Percentiles rank a stretch among this genome's conserved stretches.
phyloP scores from a whole-genome alignment of 164 flowering plant genomes.

The Houttuynia cordata region DNA sequence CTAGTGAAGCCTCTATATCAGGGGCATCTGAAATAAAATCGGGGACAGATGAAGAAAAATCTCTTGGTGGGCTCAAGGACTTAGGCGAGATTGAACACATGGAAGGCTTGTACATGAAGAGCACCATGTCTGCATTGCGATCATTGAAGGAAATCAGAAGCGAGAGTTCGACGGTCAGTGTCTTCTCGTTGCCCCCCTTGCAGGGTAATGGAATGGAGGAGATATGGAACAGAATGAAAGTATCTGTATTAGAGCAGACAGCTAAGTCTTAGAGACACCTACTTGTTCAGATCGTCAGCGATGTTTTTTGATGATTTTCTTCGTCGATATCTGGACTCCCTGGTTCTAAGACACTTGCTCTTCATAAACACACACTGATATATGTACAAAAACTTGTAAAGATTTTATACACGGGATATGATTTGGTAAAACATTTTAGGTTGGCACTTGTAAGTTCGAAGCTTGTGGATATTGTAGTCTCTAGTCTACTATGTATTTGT shows the following conservation, averaged over 20 bases:
- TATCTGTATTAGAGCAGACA: constrained; percentile 25
- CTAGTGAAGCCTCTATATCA: constrained; percentile 10
- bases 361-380: too few relatives aligned
- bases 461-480: too few relatives aligned
- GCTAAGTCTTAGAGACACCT: constrained; percentile 6
- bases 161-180: constrained; percentile 47
- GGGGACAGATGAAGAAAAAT: neutral
- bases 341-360: too few relatives aligned
- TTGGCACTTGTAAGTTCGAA: too few relatives aligned
- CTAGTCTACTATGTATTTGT: too few relatives aligned
- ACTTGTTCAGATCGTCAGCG: too few relatives aligned
- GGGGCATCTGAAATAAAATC: constrained; percentile 1
- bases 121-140: constrained; percentile 34
- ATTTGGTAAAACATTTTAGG: too few relatives aligned
- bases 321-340: too few relatives aligned
- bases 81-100: constrained; percentile 35
- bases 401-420: too few relatives aligned
- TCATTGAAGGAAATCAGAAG: constrained; percentile 44
- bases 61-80: constrained; percentile 21
- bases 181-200: constrained; percentile 44
- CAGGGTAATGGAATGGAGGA: constrained; percentile 20
- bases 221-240: constrained; percentile 17
- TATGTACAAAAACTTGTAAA: too few relatives aligned
- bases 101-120: constrained; percentile 41
- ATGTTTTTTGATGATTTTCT: too few relatives aligned